Evolutionary conservation across 2,329 filamentous ascomycete species (phyloP), one percentile per base, ranked within the genome.

Genomic region (Arthrobotrys iridis): DNA sequence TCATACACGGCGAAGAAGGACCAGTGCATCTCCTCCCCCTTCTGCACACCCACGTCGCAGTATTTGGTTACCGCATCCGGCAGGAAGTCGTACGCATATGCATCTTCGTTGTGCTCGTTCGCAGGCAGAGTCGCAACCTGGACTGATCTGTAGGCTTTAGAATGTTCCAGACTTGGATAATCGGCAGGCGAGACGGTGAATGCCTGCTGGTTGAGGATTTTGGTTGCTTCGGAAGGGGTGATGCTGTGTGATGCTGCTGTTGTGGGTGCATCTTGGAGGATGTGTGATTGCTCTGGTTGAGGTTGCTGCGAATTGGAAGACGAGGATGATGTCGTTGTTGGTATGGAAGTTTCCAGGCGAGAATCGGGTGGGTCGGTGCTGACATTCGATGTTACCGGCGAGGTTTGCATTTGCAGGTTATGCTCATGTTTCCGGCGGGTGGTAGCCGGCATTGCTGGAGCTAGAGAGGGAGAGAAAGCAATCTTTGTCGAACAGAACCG

Each of bases 1-100:
- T 75, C 71, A 37, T 68, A 75, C 24, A 75, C 57, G 3, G 71
- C 71, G 22, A 75, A 75, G 50, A 75, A 75, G 5, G 40, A 58
- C 71, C 71, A 75, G n/a, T 55, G 28, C 30, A 37, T 28, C 30
- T 52, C 35, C 10, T 24, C 30, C 3, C 22, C 45, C 10, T 15
- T 26, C 4, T 59, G 33, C n/a, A 58, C 28, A 18, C 30, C 26
- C 18, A 15, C 26, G 5, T 7, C 20, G 18, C n/a, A n/a, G n/a
- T 55, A 55, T 37, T 55, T 37, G n/a, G 46, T 68, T 13, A 46
- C 13, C 3, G 71, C 41, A 26, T 75, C 71, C 2, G 40, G 57
- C 2, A 63, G 11, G 41, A 75, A 68, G 6, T 64, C 63, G 30
- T 68, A 75, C 18, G 71, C 71, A 22, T 41, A 64, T 10, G 63